Percentiles rank a stretch among this genome's conserved stretches.
Conservation (phyloP, 106 monocot genomes). For the Hemerocallis citrina region DNA sequence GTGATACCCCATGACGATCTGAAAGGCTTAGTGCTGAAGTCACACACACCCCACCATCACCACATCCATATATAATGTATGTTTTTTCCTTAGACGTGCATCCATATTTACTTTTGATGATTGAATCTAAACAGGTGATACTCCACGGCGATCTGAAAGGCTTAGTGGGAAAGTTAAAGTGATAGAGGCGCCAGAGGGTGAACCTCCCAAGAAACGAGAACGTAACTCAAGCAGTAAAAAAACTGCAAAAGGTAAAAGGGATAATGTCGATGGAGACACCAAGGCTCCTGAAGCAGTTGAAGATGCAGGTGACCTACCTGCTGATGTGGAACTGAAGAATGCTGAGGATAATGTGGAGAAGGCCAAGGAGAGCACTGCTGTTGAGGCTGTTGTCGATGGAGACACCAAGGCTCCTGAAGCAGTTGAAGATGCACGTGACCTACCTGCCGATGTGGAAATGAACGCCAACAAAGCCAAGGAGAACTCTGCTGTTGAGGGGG, state of each 20-base stretch:
- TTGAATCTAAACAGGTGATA: slow-evolving; percentile 48
- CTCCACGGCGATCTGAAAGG: slow-evolving; percentile 71
- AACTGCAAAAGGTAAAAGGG: slow-evolving; percentile 8
- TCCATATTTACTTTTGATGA: too few species aligned
- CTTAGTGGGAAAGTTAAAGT: slow-evolving; percentile 62
- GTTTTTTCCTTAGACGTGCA: too few species aligned
- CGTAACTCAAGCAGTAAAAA: slow-evolving; percentile 47
- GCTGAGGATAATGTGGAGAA: slow-evolving; percentile 16
- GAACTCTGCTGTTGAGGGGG: not conserved
- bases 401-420: not conserved
- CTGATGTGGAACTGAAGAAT: slow-evolving; percentile 35
- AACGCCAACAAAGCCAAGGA: not conserved
- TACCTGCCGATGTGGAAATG: not conserved
- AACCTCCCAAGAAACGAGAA: slow-evolving; percentile 42
- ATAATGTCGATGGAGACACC: not conserved
- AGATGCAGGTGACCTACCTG: slow-evolving; percentile 10
- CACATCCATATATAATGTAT: too few species aligned
- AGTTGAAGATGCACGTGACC: not conserved
- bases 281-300: slow-evolving; percentile 3
- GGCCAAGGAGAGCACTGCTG: not conserved
- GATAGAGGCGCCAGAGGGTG: slow-evolving; percentile 38
- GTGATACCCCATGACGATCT: slow-evolving; percentile 78
- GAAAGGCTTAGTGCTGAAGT: slow-evolving; percentile 61
- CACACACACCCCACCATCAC: too few species aligned
- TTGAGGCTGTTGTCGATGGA: not conserved